These are phyloP conservation scores for Metroxylon sagu DNA, from an alignment of 176 grass and related monocot species.

Conservation along the genomic window DNA sequence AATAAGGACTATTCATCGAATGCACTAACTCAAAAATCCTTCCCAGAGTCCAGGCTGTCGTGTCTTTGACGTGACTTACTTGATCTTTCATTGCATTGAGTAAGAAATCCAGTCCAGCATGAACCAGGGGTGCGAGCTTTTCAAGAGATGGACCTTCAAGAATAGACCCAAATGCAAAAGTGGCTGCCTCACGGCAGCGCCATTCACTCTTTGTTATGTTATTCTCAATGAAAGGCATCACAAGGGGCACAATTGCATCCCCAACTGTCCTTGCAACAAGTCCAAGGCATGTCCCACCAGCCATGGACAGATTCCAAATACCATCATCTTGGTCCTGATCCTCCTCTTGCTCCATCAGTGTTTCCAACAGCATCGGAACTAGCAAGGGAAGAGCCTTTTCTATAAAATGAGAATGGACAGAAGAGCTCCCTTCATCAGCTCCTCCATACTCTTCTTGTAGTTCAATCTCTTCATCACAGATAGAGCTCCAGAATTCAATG, in stretches of 20 bases:
- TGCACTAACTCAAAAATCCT: conserved; percentile 89
- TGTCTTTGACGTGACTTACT: conserved; percentile 80
- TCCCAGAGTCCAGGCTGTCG: conserved; percentile 90
- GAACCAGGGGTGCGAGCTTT: conserved; percentile 53
- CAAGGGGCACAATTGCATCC: conserved; percentile 61
- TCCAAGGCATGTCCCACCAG: conserved; percentile 68
- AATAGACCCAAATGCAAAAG: conserved; percentile 96
- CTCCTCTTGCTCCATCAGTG: conserved; percentile 82
- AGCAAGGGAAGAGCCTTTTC: conserved; percentile 81
- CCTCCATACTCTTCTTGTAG: conserved; percentile 55
- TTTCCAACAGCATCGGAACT: conserved; percentile 84
- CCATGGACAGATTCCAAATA: conserved; percentile 72
- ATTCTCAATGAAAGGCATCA: conserved; percentile 69
- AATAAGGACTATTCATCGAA: conserved; percentile 41
- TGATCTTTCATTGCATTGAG: conserved; percentile 67
- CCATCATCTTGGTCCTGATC: conserved; percentile 90
- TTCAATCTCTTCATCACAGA: conserved; percentile 89
- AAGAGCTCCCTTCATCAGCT: conserved; percentile 52
- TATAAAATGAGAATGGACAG: conserved; percentile 60
- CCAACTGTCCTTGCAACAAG: conserved; percentile 67
- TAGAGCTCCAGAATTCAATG: conserved; percentile 90
- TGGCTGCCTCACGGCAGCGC: conserved; percentile 65
- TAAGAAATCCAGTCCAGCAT: conserved; percentile 63
- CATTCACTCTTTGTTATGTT: conserved; percentile 83
- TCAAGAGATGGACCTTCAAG: conserved; percentile 86